Conservation (phyloP, 2,329 filamentous ascomycete species). For the Ascochyta pisi region DNA sequence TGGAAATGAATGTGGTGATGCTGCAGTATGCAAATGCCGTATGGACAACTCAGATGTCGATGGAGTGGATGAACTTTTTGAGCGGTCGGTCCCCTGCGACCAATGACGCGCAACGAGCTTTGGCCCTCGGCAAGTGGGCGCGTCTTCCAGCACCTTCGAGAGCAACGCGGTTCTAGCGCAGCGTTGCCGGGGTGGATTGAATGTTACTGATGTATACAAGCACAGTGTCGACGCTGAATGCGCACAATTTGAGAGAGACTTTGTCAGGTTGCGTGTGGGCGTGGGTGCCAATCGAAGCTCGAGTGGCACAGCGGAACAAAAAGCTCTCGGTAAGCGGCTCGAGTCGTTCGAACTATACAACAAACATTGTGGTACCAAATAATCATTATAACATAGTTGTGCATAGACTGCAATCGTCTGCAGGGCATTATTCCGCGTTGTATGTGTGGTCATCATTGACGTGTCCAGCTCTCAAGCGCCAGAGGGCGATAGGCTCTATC, state of each 20-base stretch:
- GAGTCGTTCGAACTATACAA: not conserved
- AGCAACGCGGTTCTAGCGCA: conserved; percentile 6
- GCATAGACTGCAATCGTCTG: conserved; percentile 4
- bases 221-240: not conserved
- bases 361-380: conserved; percentile 1
- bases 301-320: conserved; percentile 2
- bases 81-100: conserved; percentile 2
- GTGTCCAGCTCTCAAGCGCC: conserved; percentile 3
- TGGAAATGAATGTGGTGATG: conserved; percentile 24
- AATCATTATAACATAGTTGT: conserved; percentile 5
- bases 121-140: conserved; percentile 27
- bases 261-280: not conserved
- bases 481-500: conserved; percentile 6
- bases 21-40: conserved; percentile 6
- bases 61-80: conserved; percentile 18
- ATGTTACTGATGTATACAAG: not conserved
- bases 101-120: conserved; percentile 29
- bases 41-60: conserved; percentile 11
- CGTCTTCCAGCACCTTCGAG: conserved; percentile 37
- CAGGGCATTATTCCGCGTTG: conserved; percentile 4
- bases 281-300: not conserved
- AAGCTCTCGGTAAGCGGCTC: conserved; percentile 3
- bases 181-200: not conserved
- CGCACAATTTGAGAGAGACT: not conserved
- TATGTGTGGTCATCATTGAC: conserved; percentile 14